Evolutionary conservation across 129 eudicot species (phyloP).

Genomic region (Calendula officinalis): DNA sequence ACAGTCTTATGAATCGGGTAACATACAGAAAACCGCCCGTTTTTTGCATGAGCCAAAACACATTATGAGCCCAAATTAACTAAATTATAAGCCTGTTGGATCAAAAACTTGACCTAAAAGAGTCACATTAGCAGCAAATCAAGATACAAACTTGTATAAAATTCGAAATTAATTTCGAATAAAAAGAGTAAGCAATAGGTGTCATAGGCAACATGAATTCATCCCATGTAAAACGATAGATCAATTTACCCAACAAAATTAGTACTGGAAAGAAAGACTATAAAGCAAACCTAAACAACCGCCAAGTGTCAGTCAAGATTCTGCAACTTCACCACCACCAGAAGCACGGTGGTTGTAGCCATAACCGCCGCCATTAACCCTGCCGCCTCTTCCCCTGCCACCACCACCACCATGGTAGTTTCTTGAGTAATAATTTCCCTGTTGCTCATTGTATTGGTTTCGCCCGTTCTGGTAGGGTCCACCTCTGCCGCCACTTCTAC

Average conservation of each 20-base stretch:
- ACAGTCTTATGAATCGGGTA: too few species aligned
- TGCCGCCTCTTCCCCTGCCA: constrained; percentile 58
- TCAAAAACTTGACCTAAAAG: too few species aligned
- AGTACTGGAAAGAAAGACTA: constrained; percentile 17
- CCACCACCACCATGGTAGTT: constrained; percentile 54
- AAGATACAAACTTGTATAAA: background rate
- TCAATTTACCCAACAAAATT: constrained; percentile 33
- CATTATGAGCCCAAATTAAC: too few species aligned
- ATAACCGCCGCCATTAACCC: constrained; percentile 32
- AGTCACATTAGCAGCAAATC: too few species aligned
- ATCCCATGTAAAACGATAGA: constrained; percentile 30
- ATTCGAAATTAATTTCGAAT: constrained; percentile 21
- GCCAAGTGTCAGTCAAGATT: constrained; percentile 27
- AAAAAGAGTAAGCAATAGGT: constrained; percentile 4
- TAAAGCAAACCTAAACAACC: constrained; percentile 21
- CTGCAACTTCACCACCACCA: constrained; percentile 36
- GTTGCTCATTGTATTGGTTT: constrained; percentile 64
- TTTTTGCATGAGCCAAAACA: too few species aligned
- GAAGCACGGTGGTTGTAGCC: constrained; percentile 39
- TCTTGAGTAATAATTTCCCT: constrained; percentile 59
- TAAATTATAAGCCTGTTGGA: too few species aligned
- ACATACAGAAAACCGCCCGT: too few species aligned
- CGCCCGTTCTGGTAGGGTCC: constrained; percentile 78
- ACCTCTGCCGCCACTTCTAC: constrained; percentile 60
- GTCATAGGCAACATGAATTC: constrained; percentile 8